Evolutionary conservation across 495 filamentous ascomycete species (phyloP), one percentile per base, ranked within the genome.

Genomic region (Penicillium arizonense): DNA sequence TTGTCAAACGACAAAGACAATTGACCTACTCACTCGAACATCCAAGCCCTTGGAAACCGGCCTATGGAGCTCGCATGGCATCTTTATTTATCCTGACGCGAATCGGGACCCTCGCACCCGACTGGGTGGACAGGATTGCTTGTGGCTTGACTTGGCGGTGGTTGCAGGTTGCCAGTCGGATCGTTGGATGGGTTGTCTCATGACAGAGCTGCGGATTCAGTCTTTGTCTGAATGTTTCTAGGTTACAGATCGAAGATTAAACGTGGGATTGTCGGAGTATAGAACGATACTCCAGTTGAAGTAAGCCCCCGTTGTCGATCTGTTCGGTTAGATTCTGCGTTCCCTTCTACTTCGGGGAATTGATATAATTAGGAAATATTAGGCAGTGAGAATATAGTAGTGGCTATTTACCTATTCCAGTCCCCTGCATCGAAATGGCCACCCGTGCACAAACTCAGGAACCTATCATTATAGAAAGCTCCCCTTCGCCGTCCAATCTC

Each of bases 381-480:
- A 26, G 32, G n/a, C 18, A 16, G 3, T 4, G 5, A n/a, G 18
- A 7, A 20, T 3, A 35, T 33, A 33, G 18, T 39, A 24, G 16
- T 33, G 18, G 14, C 20, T 26, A 26, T 16, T 35, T 12, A 5
- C 38, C 48, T 18, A 26, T 43, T 50, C 18, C n/a, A 50, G 39
- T 35, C 5, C 20, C 3, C n/a, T 43, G 48, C 48, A 33, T 42
- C n/a, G 3, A 12, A 18, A 43, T 43, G 38, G 26, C 28, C 34
- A 18, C 30, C 30, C 28, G 48, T 16, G 37, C 20, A 35, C 33
- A 37, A 4, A 34, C 18, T 10, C 30, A n/a, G 38, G 8, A 26
- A 42, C 39, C 38, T 42, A 50, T 50, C 38, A 43, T 12, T n/a
- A 4, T 33, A 36, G 13, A 33, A 20, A 35, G n/a, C 48, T 34